Base-by-base conservation (phyloP, 148 eudicot genomes). In the Amaranthus cruentus region DNA sequence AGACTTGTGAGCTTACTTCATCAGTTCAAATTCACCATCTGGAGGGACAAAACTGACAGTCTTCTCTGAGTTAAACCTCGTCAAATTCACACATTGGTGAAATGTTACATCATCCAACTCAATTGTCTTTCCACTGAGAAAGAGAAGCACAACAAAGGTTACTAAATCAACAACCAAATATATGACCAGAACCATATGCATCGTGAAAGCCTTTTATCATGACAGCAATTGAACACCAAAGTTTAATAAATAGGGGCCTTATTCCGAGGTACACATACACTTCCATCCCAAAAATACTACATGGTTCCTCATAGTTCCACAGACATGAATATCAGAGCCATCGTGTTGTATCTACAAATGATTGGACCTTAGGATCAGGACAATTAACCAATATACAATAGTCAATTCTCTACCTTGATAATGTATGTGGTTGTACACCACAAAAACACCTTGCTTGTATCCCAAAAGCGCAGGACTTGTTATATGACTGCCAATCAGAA, bases 21-120 rank as follows among this genome's bases (percentile, higher is more conserved):
- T 95, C 78, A 95, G 81, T 80, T 95, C 97, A 82, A 95, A 91
- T 95, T 95, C 99, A 84, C 99, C 99, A 87, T 95, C 99, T 54
- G 99, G 99, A 59, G 99, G 99, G 75, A 95, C 99, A 79, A 95
- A 95, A 77, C 99, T 95, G 77, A 95, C 99, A 9, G 99, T 95
- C 90, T 91, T 95, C 79, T 91, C 99, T 7, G 99, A 88, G 86
- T 95, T 95, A 79, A 95, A 95, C 78, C 99, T 91, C 47, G 99
- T 95, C 83, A 95, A 84, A 81, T 95, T 95, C 69, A 95, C 99
- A 75, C 99, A 95, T 74, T 92, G 99, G 80, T 95, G 98, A 82
- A 95, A 95, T 67, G 99, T 95, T 61, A 95, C 99, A 85, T 95
- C 99, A 79, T 95, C 99, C 21, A 92, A 89, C 87, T 95, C 99